Evolutionary conservation across 768 basidiomycete species (phyloP), one percentile per base, ranked within the genome.

Genomic region (Termitomyces sp.): DNA sequence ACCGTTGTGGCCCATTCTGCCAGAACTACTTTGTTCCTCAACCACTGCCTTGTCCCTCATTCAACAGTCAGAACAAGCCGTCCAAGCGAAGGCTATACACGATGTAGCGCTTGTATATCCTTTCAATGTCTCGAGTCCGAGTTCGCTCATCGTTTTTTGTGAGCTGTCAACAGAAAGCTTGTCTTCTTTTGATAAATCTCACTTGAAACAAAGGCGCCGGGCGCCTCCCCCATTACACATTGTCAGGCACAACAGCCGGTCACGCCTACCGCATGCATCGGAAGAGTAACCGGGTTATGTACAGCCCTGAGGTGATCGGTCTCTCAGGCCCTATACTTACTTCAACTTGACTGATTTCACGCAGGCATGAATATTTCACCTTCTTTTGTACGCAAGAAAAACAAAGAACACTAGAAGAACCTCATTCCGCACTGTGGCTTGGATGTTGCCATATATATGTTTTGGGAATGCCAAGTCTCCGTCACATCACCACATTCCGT

Each of bases 401-500:
- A 42, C 15, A 40, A 42, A 42, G 31, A 31, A n/a, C 10, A n/a
- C 17, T 32, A 6, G 10, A 56, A 43, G 31, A 12, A 32, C 1
- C 31, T 38, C 37, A 17, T 54, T 20, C 31, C 10, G 29, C 57
- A 20, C 17, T 1, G 2, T 10, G 2, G 48, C 55, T 32, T 52
- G 60, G 31, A 43, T 20, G 20, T 42, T 53, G n/a, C 56, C 48
- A 50, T 57, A 43, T 57, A 43, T 42, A 29, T 49, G 56, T 45
- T 49, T 45, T 11, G 29, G 11, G 40, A 42, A 45, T 54, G n/a
- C 20, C 43, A 36, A 49, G 49, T 48, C 40, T 14, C 37, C 17
- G 66, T 63, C 66, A 65, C 66, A 67, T 67, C 64, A 67, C 6
- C 49, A 29, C 9, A 56, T 54, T 61, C 32, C 0, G 60, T 67